Evolutionary conservation across 164 flowering plant genomes (phyloP).

Genomic region (Magnolia officinalis): DNA sequence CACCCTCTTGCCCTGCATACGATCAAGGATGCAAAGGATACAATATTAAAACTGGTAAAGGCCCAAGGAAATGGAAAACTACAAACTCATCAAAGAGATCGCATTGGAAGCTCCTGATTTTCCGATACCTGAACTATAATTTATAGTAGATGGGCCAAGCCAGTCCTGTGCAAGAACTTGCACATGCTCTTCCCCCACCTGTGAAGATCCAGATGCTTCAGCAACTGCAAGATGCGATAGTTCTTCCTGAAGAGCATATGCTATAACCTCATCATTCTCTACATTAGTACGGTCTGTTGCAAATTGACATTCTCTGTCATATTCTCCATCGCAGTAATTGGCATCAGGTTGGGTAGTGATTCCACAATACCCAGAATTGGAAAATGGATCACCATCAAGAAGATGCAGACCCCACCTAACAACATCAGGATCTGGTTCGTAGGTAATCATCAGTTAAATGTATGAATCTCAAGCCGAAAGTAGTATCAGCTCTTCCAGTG

Average conservation of each 20-base stretch:
- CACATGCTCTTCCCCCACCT: slow-evolving; percentile 36
- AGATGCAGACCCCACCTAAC: slow-evolving; percentile 75
- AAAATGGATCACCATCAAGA: slow-evolving; percentile 41
- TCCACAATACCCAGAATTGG: slow-evolving; percentile 42
- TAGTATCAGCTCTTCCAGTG: not conserved
- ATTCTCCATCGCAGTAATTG: slow-evolving; percentile 33
- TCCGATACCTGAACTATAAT: slow-evolving; percentile 36
- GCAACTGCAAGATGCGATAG: slow-evolving; percentile 59
- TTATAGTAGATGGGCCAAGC: slow-evolving; percentile 37
- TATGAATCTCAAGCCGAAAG: not conserved
- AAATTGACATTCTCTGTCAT: slow-evolving; percentile 33
- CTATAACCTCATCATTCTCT: slow-evolving; percentile 60
- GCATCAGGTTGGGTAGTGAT: slow-evolving; percentile 31
- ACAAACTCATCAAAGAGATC: not conserved
- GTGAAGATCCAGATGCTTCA: slow-evolving; percentile 45
- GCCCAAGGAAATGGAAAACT: not conserved
- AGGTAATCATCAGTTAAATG: slow-evolving; percentile 22
- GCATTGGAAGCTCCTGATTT: not conserved
- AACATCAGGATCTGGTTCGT: slow-evolving; percentile 79
- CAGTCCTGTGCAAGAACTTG: slow-evolving; percentile 52
- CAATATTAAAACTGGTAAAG: not conserved
- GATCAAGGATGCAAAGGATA: not conserved
- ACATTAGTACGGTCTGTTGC: slow-evolving; percentile 28
- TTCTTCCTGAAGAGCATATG: slow-evolving; percentile 72
- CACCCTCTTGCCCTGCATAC: slow-evolving; percentile 42